Conservation (phyloP, 805 yeast species). For the Saccharomycopsis oosterbeekiorum region DNA sequence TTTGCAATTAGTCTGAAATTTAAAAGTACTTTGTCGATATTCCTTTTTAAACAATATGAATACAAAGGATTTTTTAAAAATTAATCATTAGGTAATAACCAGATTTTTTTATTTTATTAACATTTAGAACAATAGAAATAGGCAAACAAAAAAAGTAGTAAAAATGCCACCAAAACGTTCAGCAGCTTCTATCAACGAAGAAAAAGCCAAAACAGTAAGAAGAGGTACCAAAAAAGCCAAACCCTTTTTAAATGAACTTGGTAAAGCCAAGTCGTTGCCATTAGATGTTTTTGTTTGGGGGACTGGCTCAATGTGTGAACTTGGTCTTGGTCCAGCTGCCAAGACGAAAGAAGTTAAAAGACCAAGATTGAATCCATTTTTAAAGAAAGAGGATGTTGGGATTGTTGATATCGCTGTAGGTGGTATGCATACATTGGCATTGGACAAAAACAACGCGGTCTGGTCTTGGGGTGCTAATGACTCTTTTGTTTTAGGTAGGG, state of each 20-base stretch:
- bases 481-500: conserved; percentile 83
- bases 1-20: too few relatives aligned
- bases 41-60: too few relatives aligned
- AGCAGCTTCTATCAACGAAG: not conserved
- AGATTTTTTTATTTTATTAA: too few relatives aligned
- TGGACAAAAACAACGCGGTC: conserved; percentile 64
- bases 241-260: conserved; percentile 41
- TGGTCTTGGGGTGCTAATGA: conserved; percentile 99
- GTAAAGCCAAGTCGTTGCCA: conserved; percentile 45
- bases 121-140: too few relatives aligned
- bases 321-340: conserved; percentile 94
- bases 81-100: too few relatives aligned
- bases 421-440: conserved; percentile 87
- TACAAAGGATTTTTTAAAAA: too few relatives aligned
- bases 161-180: conserved; percentile 1
- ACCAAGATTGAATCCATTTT: conserved; percentile 80
- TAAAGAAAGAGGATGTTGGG: conserved; percentile 51
- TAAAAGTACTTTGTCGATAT: too few relatives aligned
- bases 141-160: not conserved
- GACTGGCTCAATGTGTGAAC: conserved; percentile 93
- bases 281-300: conserved; percentile 91
- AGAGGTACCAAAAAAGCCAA: conserved; percentile 11
- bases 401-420: conserved; percentile 88
- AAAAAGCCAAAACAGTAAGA: not conserved
- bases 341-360: conserved; percentile 89